Evolutionary conservation across 2,329 filamentous ascomycete species (phyloP), one percentile per base, ranked within the genome.

Genomic region (Colletotrichum higginsianum): DNA sequence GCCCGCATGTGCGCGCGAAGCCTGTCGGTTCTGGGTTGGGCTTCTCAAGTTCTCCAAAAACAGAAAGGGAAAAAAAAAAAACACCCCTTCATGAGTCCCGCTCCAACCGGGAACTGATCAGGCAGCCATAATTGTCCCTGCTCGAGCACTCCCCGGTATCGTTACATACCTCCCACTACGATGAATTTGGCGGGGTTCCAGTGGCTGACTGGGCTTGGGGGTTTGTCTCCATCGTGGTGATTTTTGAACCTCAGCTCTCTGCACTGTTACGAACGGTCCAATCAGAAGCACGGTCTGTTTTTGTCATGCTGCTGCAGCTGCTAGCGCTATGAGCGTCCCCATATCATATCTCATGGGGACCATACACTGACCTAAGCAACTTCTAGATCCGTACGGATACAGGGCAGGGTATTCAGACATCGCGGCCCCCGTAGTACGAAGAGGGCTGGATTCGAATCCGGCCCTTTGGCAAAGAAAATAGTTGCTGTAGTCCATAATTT

Each of bases 241-340:
- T 44, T 42, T 57, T 63, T 35, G 46, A 50, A 40, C 30, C 7
- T 38, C 26, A 47, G 49, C 21, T 47, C 23, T 21, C 30, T 13
- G 8, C 21, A 16, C 15, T 16, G 9, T 21, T 68, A 68, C 52
- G 65, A 71, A 38, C 65, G 52, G 21, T 5, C 68, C 52, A 71
- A 71, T 63, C 52, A 62, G 4, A 68, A 42, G 42, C 15, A 13
- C 18, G 15, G 35, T 2, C 42, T 42, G 8, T 57, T 60, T 63
- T 68, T 68, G 68, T 58, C 68, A 71, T 71, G n/a, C 65, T 40
- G 55, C 65, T 46, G 49, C 68, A 47, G 49, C 35, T 46, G 53
- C 65, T 71, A 71, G 68, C 46, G 64, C 16, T 42, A 30, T 38
- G 26, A 42, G 63, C 26, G 67, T 61, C 67, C 35, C 67, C 67